Base-by-base conservation (phyloP, 345 rosid genomes). In the Gossypium ekmanianum region DNA sequence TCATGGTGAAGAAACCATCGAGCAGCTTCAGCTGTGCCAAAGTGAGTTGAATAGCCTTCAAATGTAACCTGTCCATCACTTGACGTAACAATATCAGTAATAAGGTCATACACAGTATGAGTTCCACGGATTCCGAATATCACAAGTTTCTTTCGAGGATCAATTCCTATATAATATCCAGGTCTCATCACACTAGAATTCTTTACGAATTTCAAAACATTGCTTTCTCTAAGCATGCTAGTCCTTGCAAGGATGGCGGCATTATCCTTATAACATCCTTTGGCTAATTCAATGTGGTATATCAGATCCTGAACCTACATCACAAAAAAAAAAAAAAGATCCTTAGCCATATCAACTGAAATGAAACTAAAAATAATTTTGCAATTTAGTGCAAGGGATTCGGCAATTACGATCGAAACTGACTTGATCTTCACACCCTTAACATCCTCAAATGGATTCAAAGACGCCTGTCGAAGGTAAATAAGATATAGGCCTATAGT, bases 21-120 rank as follows among this genome's bases (percentile, higher is more conserved):
- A 51, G 99, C 94, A 78, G 98, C 93, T 85, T 95, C 98, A 76
- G 97, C 89, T 3, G 91, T 91, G 81, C 98, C 99, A 85, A 93
- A 93, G 83, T 95, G 99, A 51, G 97, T 89, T 41, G 97, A 91
- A 79, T 83, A 95, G 69, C 97, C 97, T 81, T 95, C 99, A 83
- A 87, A 90, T 27, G 92, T 86, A 74, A 95, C 89, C 72, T 90
- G 97, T 80, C 83, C 92, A 72, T 87, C 84, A 72, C 94, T 86
- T n/a, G 97, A 87, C 73, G 97, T 83, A 75, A 92, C 90, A 78
- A 91, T 91, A 72, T 90, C 91, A 2, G 99, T 93, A 59, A 93
- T 89, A 41, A 93, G 88, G 80, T 95, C 99, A 61, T 89, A 91
- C 7, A 91, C 94, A 0, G 97, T 91, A 80, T 93, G 96, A 34